Conservation (phyloP, 202 grass and related monocot species). For the Bolboschoenoplectus hybrid region DNA sequence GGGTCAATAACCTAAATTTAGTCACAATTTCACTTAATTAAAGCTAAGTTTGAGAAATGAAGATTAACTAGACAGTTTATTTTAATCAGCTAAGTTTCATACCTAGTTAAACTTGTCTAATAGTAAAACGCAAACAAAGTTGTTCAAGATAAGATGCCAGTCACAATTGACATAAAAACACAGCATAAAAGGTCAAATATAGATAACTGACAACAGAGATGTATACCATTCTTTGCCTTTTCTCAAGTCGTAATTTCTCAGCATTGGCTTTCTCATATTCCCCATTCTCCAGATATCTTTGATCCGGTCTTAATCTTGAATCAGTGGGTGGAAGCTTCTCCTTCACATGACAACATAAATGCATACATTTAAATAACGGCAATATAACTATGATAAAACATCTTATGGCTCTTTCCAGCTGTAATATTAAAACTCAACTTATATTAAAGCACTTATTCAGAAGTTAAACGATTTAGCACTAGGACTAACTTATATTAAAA, state of each 20-base stretch:
- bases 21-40: not conserved
- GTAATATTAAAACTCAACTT: not conserved
- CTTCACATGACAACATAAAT: conserved; percentile 34
- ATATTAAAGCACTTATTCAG: not conserved
- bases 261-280: conserved; percentile 65
- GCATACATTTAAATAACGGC: not conserved
- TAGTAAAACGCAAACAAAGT: not conserved
- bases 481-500: not conserved
- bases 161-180: not conserved
- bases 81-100: not conserved
- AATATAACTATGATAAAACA: not conserved
- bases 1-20: not conserved
- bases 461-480: not conserved
- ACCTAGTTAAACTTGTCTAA: not conserved
- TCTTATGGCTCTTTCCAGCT: not conserved
- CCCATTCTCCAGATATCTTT: conserved; percentile 60
- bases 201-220: not conserved
- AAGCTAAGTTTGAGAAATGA: not conserved
- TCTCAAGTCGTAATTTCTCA: conserved; percentile 62
- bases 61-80: not conserved
- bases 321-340: conserved; percentile 75
- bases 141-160: not conserved
- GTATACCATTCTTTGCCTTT: conserved; percentile 55
- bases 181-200: not conserved
- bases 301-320: conserved; percentile 75